Base-by-base conservation (phyloP, 495 filamentous ascomycete genomes). In the Evansstolkia leycettana region DNA sequence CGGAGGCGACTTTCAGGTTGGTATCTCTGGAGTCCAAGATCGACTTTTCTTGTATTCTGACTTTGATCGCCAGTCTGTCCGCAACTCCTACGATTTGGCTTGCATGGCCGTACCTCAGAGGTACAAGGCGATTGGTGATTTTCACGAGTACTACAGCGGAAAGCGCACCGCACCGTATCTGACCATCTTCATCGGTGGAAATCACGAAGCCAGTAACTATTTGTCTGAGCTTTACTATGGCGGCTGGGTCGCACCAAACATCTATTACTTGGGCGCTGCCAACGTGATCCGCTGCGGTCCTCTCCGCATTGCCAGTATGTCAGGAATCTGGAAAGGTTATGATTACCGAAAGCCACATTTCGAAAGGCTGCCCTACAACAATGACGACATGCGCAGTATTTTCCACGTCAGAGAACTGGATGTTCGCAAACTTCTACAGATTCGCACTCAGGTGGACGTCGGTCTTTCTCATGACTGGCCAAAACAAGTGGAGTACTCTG, bases 401-500 rank as follows among this genome's bases (percentile, higher is more conserved):
- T 95, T 94, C 46, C 88, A 95, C 46, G 71, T 89, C 13, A 74
- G 90, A 17, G 84, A 94, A 48, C 62, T 94, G n/a, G 90, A 98
- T 51, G 70, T 82, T 2, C 76, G 87, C 44, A 96, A 95, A 60
- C 62, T 98, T 10, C 67, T 94, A n/a, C 78, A 89, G 43, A 41
- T 94, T 12, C 67, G 75, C 8, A 82, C 78, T 9, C 87, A 86
- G 41, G 72, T 95, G 7, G 90, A 98, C 42, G 57, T 96, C 12
- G 86, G 87, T 15, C 55, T 98, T 12, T 94, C 86, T 34, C 90
- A 98, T 51, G 90, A 98, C 58, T 98, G 90, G 90, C 92, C 92
- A 0, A 67, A 72, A 14, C 77, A 70, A 0, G 70, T 96, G 28
- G 90, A 92, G 55, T 73, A 71, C 36, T 63, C 70, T 34, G 90